Base-by-base conservation (phyloP, 257 asterid genomes). In the Ajuga chamaepitys region DNA sequence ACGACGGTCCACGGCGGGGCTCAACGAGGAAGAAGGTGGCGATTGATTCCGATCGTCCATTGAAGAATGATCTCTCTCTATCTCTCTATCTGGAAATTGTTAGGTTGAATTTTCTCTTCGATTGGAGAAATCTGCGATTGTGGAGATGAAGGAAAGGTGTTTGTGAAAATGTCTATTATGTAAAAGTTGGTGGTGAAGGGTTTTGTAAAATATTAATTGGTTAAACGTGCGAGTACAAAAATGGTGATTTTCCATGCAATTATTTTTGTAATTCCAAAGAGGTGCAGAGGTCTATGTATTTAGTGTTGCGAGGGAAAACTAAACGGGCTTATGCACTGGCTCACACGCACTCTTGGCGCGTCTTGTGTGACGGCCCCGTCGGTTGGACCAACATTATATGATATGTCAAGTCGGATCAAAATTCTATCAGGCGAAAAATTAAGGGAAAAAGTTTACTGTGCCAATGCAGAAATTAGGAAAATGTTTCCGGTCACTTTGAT, bases 161-260 rank as follows among this genome's bases (percentile, higher is more conserved):
- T 7, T 73, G 61, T 26, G 26, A 25, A 32, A 61, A 56, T 68
- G 70, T 6, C n/a, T n/a, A n/a, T 22, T 24, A 34, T 41, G 63
- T 65, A 50, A 35, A 46, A 25, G 5, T 25, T 38, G 26, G 26
- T 8, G 34, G 55, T 12, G 50, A 24, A 12, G 56, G 72, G 42
- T 25, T 48, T 22, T 14, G 40, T 11, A 21, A 44, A 47, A 57
- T 40, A 66, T 70, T 74, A 69, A 65, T 64, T 57, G 58, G 56
- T 71, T 60, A 50, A 57, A 69, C 69, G 81, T 77, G 63, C 72
- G 58, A 57, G 79, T 77, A 66, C 72, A 66, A 61, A 70, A 46
- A 48, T 71, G 76, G 64, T 48, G 70, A 48, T 53, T 56, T 51
- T 70, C 84, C 87, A 79, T 74, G 84, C 81, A 83, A 74, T 77